phyloP scores from a whole-genome alignment of 202 grass and related monocot genomes.

The Digitaria exilis region DNA sequence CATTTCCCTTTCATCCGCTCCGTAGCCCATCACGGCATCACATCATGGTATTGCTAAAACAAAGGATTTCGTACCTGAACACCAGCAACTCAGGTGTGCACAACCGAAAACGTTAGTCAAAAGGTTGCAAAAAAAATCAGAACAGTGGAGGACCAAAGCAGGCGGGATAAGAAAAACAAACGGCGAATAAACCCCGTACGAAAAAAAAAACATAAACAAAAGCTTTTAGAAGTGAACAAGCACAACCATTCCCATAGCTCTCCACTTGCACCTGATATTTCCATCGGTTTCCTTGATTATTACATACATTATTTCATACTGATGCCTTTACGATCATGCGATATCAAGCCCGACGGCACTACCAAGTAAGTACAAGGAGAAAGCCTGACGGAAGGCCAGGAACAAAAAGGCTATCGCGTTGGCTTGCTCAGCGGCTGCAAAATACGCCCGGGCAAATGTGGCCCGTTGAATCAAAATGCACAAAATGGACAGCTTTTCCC shows the following conservation, averaged over 20 bases:
- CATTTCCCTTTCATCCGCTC: too few relatives aligned
- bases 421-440: conserved; percentile 52
- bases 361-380: conserved; percentile 57
- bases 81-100: neutral
- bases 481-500: conserved; percentile 46
- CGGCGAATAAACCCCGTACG: too few relatives aligned
- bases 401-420: conserved; percentile 54
- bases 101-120: neutral
- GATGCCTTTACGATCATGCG: conserved; percentile 35
- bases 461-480: conserved; percentile 42
- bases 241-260: conserved; percentile 60
- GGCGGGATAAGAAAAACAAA: neutral
- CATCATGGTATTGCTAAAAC: too few relatives aligned
- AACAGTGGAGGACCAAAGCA: neutral
- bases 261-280: conserved; percentile 67
- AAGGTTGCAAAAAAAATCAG: neutral
- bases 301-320: conserved; percentile 54
- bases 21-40: too few relatives aligned
- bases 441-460: conserved; percentile 44
- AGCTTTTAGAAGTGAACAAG: conserved; percentile 44
- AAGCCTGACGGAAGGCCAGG: conserved; percentile 42
- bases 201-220: neutral
- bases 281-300: conserved; percentile 57
- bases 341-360: conserved; percentile 59
- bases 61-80: too few relatives aligned